Evolutionary conservation across 495 filamentous ascomycete genomes (phyloP).

Genomic region (Penicillium simplicissimum): DNA sequence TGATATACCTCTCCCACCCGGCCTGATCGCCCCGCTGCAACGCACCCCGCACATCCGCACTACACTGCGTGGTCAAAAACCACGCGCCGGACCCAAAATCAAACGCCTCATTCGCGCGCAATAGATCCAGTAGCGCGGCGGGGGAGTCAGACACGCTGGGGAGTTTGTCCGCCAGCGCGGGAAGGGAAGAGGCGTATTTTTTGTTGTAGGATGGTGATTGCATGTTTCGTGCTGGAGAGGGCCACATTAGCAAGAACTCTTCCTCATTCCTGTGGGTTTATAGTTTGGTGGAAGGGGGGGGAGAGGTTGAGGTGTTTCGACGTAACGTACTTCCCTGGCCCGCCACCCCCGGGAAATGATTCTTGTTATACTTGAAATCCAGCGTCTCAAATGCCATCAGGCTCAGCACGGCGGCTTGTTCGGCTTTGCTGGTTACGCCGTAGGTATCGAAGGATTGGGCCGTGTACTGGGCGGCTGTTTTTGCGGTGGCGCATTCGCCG

Average conservation of each 20-base stretch:
- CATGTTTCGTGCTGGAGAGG: conserved; percentile 67
- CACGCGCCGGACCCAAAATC: conserved; percentile 76
- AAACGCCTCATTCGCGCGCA: conserved; percentile 56
- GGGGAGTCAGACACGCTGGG: conserved; percentile 36
- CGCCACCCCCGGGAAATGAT: conserved; percentile 57
- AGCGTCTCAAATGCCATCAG: conserved; percentile 68
- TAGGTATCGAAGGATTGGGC: conserved; percentile 57
- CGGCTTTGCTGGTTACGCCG: conserved; percentile 49
- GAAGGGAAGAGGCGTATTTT: conserved; percentile 61
- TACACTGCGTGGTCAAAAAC: conserved; percentile 71
- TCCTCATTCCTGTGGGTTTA: too few relatives aligned
- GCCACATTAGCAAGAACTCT: background rate
- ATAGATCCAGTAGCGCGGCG: conserved; percentile 56
- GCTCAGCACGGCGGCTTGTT: conserved; percentile 63
- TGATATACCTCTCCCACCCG: conserved; percentile 65
- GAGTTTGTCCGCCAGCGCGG: conserved; percentile 44
- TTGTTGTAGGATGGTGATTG: conserved; percentile 61
- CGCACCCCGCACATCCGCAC: conserved; percentile 35
- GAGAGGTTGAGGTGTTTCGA: background rate
- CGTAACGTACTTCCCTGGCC: conserved; percentile 62
- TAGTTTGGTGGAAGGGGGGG: too few relatives aligned
- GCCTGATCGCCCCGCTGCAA: conserved; percentile 53
- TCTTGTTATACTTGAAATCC: conserved; percentile 68
- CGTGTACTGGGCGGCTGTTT: conserved; percentile 60
- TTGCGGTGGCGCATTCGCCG: conserved; percentile 67